Conservation (phyloP, 2,329 filamentous ascomycete genomes). For the Xylariaceae sp. region DNA sequence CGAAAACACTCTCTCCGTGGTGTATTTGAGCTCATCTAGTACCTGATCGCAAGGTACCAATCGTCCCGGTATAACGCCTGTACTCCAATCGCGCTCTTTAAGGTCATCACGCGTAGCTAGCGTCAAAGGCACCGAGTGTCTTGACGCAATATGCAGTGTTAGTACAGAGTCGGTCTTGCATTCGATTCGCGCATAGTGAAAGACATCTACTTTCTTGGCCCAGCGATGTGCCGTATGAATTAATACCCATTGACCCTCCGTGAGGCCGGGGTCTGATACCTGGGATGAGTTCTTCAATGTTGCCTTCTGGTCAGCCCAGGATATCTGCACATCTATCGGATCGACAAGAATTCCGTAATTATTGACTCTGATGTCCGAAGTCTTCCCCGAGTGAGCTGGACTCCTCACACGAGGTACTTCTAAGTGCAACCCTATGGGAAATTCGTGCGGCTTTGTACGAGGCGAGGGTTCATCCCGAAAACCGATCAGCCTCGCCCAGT, state of each 20-base stretch:
- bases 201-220: too few relatives aligned
- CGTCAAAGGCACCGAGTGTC: slow-evolving; percentile 16
- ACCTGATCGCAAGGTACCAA: slow-evolving; percentile 48
- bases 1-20: slow-evolving; percentile 46
- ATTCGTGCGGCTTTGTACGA: slow-evolving; percentile 37
- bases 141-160: slow-evolving; percentile 20
- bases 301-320: slow-evolving; percentile 11
- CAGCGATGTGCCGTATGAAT: slow-evolving; percentile 14
- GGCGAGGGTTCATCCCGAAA: background rate
- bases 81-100: background rate
- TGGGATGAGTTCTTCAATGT: slow-evolving; percentile 2
- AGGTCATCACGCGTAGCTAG: background rate
- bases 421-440: slow-evolving; percentile 39
- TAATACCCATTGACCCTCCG: slow-evolving; percentile 28
- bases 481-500: slow-evolving; percentile 55
- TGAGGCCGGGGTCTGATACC: background rate
- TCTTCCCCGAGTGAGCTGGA: too few relatives aligned
- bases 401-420: slow-evolving; percentile 28
- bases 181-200: slow-evolving; percentile 28
- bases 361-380: background rate
- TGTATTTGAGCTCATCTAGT: slow-evolving; percentile 49
- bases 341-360: slow-evolving; percentile 19
- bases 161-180: too few relatives aligned
- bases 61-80: slow-evolving; percentile 1
- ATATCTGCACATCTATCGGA: slow-evolving; percentile 20